These are phyloP conservation scores for Kodamaea kakaduensis DNA, from an alignment of 805 yeast species.

Conservation along the genomic window DNA sequence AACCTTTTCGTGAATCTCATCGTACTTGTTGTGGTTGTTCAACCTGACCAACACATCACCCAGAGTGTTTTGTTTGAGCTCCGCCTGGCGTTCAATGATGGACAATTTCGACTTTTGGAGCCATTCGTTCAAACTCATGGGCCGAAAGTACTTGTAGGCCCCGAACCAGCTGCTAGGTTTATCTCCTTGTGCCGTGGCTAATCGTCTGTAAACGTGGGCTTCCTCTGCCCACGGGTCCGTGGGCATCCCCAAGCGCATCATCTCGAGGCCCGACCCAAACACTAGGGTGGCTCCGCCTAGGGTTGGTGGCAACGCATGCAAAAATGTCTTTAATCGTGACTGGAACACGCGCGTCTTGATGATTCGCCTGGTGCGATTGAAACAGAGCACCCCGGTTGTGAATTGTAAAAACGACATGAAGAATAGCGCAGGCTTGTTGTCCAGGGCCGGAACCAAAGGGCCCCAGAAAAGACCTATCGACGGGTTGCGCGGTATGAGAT, in stretches of 20 bases:
- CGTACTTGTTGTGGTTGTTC: slow-evolving; percentile 22
- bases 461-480: slow-evolving; percentile 45
- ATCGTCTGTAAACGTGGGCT: slow-evolving; percentile 49
- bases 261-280: slow-evolving; percentile 55
- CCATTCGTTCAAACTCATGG: slow-evolving; percentile 45
- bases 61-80: neutral
- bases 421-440: slow-evolving; percentile 52
- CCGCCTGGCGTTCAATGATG: slow-evolving; percentile 2
- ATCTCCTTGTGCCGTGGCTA: slow-evolving; percentile 47
- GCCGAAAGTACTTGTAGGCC: slow-evolving; percentile 49
- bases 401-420: slow-evolving; percentile 52
- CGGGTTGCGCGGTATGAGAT: slow-evolving; percentile 13
- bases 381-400: slow-evolving; percentile 38
- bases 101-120: slow-evolving; percentile 16
- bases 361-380: slow-evolving; percentile 18
- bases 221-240: slow-evolving; percentile 73
- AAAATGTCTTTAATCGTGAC: slow-evolving; percentile 2
- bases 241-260: slow-evolving; percentile 43
- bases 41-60: slow-evolving; percentile 11
- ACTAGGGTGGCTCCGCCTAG: slow-evolving; percentile 42
- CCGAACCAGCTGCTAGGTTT: slow-evolving; percentile 64
- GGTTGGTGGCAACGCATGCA: slow-evolving; percentile 15
- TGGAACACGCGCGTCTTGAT: slow-evolving; percentile 9
- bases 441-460: slow-evolving; percentile 71
- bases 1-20: slow-evolving; percentile 28